Evolutionary conservation across 352 stramenopile species (phyloP), one percentile per base, ranked within the genome.

Genomic region (Phytophthora crassamura): DNA sequence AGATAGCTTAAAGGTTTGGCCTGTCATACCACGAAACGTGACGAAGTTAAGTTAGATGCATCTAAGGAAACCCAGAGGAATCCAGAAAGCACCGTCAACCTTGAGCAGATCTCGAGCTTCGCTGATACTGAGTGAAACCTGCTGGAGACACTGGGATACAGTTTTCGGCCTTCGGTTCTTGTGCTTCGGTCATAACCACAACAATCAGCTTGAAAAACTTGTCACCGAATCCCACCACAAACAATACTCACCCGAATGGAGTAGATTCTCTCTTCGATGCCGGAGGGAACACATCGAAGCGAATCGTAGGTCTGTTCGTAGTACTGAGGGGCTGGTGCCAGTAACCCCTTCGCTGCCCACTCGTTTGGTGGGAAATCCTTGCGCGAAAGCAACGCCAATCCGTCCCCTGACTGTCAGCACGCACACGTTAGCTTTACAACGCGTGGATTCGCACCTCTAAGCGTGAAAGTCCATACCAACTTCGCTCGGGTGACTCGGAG

Each of bases 201-300:
- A 11, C 5, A 45, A 28, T 22, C 40, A 28, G 15, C 15, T 36
- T 8, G 33, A 1, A 1, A 28, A 56, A 25, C 47, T 15, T 39
- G 20, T 39, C 56, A n/a, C 11, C 15, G 10, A n/a, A 38, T n/a
- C 22, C 35, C 28, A 8, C 11, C n/a, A 36, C 14, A 33, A 42
- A 14, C 7, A 7, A 36, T 30, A 54, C 67, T 20, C 64, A 88
- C 80, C 54, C 80, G 75, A 40, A 83, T 52, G 11, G 65, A 61
- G 36, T 91, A 94, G 48, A 92, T 74, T 15, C 82, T 87, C 28
- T 84, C 64, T 60, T 92, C 86, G 6, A 87, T 60, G 5, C 72
- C 52, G 0, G 78, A 75, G 10, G 86, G 86, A 35, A 73, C 35
- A 12, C 76, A 80, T 2, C 50, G 35, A 1, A 64, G 70, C 2